These are phyloP conservation scores for Sonneratia alba DNA, from an alignment of 345 rosid genomes.

Conservation along the genomic window DNA sequence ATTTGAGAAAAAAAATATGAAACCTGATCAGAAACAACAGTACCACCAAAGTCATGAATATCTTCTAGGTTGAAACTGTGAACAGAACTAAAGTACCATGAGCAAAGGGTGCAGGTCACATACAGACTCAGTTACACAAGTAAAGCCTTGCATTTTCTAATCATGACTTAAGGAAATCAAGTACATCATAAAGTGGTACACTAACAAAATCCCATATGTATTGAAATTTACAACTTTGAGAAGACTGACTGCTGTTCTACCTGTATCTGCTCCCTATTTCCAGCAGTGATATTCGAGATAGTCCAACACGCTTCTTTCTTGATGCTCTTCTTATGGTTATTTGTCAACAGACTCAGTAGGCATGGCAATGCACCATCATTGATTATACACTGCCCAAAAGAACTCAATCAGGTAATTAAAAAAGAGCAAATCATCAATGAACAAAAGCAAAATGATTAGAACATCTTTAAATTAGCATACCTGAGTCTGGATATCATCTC, in stretches of 20 bases:
- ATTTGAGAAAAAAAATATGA: too few relatives aligned
- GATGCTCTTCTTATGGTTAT: constrained; percentile 80
- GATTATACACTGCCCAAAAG: constrained; percentile 45
- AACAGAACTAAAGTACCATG: not conserved
- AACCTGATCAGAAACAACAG: too few relatives aligned
- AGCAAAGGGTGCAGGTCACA: too few relatives aligned
- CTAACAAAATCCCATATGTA: not conserved
- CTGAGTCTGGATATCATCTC: constrained; percentile 82
- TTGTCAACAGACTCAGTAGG: constrained; percentile 61
- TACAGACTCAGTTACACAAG: too few relatives aligned
- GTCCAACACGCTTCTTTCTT: constrained; percentile 99
- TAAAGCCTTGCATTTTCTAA: too few relatives aligned
- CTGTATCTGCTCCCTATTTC: constrained; percentile 87
- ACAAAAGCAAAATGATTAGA: not conserved
- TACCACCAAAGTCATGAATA: too few relatives aligned
- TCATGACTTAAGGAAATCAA: not conserved
- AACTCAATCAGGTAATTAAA: not conserved
- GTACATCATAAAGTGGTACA: too few relatives aligned
- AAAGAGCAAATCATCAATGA: not conserved
- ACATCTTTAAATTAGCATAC: constrained; percentile 5
- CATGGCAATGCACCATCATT: constrained; percentile 58
- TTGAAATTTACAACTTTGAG: not conserved
- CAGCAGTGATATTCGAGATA: constrained; percentile 90
- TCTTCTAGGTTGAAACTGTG: too few relatives aligned
- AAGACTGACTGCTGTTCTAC: constrained; percentile 14